Percentiles rank a stretch among this genome's conserved stretches.
These are phyloP conservation scores for Eremothecium coryli DNA, from an alignment of 1,139 yeast genomes.

Conservation along the genomic window DNA sequence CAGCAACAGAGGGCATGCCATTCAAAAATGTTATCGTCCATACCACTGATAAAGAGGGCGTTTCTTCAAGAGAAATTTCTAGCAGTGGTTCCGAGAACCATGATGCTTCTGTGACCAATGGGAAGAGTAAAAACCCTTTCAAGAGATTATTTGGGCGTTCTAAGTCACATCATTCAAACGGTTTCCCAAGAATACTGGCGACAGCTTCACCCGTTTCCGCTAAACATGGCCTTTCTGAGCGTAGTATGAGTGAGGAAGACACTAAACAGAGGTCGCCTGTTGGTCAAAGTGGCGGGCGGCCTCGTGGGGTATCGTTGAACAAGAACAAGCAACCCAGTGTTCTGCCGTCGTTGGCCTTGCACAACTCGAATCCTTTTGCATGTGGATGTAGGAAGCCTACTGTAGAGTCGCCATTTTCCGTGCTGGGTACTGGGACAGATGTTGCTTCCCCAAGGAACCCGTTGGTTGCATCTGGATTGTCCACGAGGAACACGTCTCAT, in stretches of 20 bases:
- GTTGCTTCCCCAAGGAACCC: conserved; percentile 21
- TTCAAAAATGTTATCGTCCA: too few species aligned
- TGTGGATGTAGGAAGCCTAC: conserved; percentile 3
- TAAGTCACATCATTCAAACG: conserved; percentile 11
- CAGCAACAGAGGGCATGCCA: too few species aligned
- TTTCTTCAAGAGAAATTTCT: too few species aligned
- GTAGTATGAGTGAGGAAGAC: not conserved
- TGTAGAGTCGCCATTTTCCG: conserved; percentile 12
- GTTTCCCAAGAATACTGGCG: too few species aligned
- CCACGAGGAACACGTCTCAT: conserved; percentile 4
- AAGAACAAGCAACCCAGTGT: conserved; percentile 7
- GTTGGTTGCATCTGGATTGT: conserved; percentile 11
- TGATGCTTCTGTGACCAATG: too few species aligned
- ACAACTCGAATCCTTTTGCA: conserved; percentile 26
- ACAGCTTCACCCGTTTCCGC: not conserved
- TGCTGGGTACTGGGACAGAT: conserved; percentile 21
- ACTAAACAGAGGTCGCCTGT: too few species aligned
- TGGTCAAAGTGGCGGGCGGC: not conserved
- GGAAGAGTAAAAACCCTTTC: conserved; percentile 9
- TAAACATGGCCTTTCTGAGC: not conserved
- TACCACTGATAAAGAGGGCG: too few species aligned
- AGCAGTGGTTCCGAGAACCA: too few species aligned
- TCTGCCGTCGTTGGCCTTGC: conserved; percentile 19
- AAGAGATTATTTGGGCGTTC: conserved; percentile 12
- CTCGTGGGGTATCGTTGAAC: conserved; percentile 7